Evolutionary conservation across 257 asterid species (phyloP).

Genomic region (Orobanche coerulescens): DNA sequence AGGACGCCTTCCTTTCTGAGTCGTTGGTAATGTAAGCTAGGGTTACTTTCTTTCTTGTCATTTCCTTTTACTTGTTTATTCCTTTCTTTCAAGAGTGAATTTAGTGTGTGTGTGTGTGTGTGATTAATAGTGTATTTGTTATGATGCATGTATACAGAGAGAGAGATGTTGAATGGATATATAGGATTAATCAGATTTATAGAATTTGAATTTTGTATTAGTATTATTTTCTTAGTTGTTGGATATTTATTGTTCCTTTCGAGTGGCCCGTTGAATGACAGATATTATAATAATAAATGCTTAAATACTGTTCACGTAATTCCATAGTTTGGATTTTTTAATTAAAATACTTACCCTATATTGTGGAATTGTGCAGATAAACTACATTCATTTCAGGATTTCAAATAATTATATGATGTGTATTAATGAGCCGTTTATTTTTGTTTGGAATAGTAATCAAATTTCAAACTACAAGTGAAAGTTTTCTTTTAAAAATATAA

Average conservation of each 20-base stretch:
- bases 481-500: too few species aligned
- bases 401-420: neutral
- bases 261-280: neutral
- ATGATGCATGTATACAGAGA: too few species aligned
- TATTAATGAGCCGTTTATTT: too few species aligned
- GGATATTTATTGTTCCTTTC: neutral
- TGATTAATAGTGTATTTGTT: too few species aligned
- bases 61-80: neutral
- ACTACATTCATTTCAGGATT: neutral
- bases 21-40: conserved; percentile 35
- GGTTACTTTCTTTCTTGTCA: conserved; percentile 38
- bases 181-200: neutral
- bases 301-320: neutral
- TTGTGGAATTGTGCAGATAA: neutral
- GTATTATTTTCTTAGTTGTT: neutral
- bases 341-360: neutral
- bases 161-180: too few species aligned
- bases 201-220: too few species aligned
- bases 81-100: neutral
- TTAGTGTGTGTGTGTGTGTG: neutral
- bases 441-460: too few species aligned
- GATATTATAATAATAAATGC: neutral
- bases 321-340: too few species aligned
- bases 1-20: conserved; percentile 37
- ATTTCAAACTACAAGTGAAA: too few species aligned